Conservation (phyloP, 2,329 filamentous ascomycete species). For the Penicillium paneum region DNA sequence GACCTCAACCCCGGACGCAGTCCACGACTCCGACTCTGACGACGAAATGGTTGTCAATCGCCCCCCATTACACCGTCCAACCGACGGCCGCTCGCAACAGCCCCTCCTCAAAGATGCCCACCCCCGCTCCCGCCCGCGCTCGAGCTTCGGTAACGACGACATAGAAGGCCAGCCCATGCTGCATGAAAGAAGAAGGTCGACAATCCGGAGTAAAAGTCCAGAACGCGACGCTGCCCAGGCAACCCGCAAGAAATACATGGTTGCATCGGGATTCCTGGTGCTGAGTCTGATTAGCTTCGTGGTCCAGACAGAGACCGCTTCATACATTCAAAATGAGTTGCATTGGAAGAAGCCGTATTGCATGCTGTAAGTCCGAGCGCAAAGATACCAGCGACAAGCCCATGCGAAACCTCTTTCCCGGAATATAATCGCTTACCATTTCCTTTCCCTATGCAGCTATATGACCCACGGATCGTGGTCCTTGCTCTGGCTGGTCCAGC, state of each 20-base stretch:
- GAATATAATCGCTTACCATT: constrained; percentile 17
- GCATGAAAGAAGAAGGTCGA: constrained; percentile 56
- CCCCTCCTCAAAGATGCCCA: constrained; percentile 54
- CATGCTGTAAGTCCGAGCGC: constrained; percentile 69
- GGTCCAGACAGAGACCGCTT: constrained; percentile 90
- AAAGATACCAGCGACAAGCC: constrained; percentile 1
- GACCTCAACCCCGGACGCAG: constrained; percentile 33
- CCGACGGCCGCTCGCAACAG: constrained; percentile 50
- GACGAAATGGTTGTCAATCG: constrained; percentile 47
- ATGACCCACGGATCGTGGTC: constrained; percentile 94
- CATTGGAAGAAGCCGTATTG: constrained; percentile 99
- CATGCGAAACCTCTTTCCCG: background rate
- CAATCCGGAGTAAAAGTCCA: constrained; percentile 76
- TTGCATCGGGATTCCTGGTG: constrained; percentile 78
- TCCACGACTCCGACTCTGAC: constrained; percentile 39
- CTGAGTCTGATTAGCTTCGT: constrained; percentile 85
- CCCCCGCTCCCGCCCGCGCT: constrained; percentile 34
- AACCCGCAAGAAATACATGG: constrained; percentile 78
- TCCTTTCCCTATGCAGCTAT: constrained; percentile 50
- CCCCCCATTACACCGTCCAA: constrained; percentile 48
- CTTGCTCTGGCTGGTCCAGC: constrained; percentile 80
- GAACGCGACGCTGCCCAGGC: constrained; percentile 59
- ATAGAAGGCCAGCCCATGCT: constrained; percentile 39
- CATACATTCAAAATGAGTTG: constrained; percentile 88
- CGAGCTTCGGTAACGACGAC: constrained; percentile 28